Percentiles rank a stretch among this genome's conserved stretches.
Evolutionary conservation across 805 yeast species (phyloP).

Genomic region (Metschnikowia reukaufii): DNA sequence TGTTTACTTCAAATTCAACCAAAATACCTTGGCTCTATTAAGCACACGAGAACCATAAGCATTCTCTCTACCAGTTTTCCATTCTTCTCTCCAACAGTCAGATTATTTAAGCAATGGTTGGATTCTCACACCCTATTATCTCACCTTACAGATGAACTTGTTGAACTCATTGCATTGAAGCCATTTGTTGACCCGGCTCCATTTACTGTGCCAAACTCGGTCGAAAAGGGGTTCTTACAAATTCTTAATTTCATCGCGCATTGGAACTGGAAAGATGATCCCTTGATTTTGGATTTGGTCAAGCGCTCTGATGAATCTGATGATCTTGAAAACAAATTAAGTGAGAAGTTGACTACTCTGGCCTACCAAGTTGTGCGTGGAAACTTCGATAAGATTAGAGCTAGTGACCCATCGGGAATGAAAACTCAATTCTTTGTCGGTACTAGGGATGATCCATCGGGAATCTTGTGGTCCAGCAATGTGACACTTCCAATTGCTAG

Average conservation of each 20-base stretch:
- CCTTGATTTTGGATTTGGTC: constrained; percentile 75
- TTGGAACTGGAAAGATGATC: constrained; percentile 96
- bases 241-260: constrained; percentile 64
- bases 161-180: constrained; percentile 79
- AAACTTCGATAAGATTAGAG: constrained; percentile 67
- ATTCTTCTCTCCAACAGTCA: constrained; percentile 72
- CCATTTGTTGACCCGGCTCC: constrained; percentile 89
- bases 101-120: constrained; percentile 88
- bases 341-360: constrained; percentile 62
- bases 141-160: constrained; percentile 74
- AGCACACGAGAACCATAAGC: constrained; percentile 79
- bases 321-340: constrained; percentile 42
- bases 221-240: constrained; percentile 78
- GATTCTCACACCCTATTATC: constrained; percentile 73
- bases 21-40: constrained; percentile 63
- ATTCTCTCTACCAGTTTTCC: constrained; percentile 71
- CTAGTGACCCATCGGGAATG: constrained; percentile 77
- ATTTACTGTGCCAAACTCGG: constrained; percentile 75
- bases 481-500: constrained; percentile 73
- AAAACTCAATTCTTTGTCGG: constrained; percentile 81
- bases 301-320: constrained; percentile 34
- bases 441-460: constrained; percentile 81
- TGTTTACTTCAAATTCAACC: constrained; percentile 62
- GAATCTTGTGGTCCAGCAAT: constrained; percentile 75
- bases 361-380: constrained; percentile 61